Percentiles rank a stretch among this genome's conserved stretches.
Conservation (phyloP, 345 rosid species). For the Cardiospermum halicacabum region DNA sequence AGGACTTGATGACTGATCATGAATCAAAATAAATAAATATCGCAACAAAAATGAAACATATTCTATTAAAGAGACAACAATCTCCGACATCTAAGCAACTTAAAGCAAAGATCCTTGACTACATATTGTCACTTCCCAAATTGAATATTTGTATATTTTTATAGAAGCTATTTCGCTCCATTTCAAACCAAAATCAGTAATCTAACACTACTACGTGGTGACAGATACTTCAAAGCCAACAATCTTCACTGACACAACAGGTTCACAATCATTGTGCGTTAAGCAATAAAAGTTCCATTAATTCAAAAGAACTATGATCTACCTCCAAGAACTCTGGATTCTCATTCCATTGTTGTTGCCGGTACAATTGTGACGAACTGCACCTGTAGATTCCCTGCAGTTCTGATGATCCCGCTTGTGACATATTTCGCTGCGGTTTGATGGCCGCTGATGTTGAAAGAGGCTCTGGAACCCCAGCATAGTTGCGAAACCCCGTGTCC, state of each 20-base stretch:
- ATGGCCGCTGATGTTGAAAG: conserved; percentile 1
- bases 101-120: neutral
- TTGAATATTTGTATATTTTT: too few relatives aligned
- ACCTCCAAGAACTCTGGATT: conserved; percentile 12
- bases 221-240: too few relatives aligned
- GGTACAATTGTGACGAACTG: conserved; percentile 1
- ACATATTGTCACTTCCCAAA: too few relatives aligned
- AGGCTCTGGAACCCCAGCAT: neutral
- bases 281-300: conserved; percentile 1
- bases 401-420: neutral
- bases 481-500: neutral
- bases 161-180: too few relatives aligned
- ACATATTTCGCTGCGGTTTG: neutral
- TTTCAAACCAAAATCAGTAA: too few relatives aligned
- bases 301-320: neutral
- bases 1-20: neutral
- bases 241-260: too few relatives aligned
- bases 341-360: neutral
- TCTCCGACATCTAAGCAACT: neutral
- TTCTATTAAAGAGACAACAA: neutral
- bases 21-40: neutral
- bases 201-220: too few relatives aligned
- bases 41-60: neutral
- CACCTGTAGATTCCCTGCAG: neutral
- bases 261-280: too few relatives aligned